These are phyloP conservation scores for Monosporascus sp. DNA, from an alignment of 2,329 filamentous ascomycete genomes.

Conservation along the genomic window DNA sequence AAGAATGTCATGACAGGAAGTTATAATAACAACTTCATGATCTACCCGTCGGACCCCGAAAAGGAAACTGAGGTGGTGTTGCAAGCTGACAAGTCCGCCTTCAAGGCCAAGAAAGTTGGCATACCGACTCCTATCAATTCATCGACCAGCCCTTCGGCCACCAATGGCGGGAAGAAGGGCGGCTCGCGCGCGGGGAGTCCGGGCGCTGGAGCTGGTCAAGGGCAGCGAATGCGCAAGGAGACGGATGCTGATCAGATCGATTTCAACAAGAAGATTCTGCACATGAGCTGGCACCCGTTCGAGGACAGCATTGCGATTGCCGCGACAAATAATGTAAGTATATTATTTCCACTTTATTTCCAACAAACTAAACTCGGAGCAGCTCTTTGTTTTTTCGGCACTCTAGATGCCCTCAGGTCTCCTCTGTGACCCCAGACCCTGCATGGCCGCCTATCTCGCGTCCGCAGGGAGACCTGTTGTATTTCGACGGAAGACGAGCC, in stretches of 20 bases:
- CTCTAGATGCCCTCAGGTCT: conserved; percentile 41
- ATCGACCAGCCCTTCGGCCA: conserved; percentile 64
- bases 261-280: conserved; percentile 99
- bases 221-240: conserved; percentile 96
- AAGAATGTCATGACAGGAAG: conserved; percentile 99
- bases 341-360: conserved; percentile 13
- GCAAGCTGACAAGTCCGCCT: conserved; percentile 96
- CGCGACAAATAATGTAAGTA: conserved; percentile 94
- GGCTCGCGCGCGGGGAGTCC: conserved; percentile 85
- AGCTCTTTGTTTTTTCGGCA: conserved; percentile 77
- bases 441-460: conserved; percentile 3
- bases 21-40: conserved; percentile 99
- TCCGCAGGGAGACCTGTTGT: neutral
- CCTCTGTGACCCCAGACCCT: conserved; percentile 8
- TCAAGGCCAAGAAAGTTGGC: conserved; percentile 99
- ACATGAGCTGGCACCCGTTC: conserved; percentile 99
- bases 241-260: conserved; percentile 99
- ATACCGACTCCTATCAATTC: conserved; percentile 95
- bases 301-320: conserved; percentile 99
- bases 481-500: neutral
- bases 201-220: conserved; percentile 68
- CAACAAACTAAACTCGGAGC: neutral
- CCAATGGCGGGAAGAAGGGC: conserved; percentile 77
- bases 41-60: conserved; percentile 92
- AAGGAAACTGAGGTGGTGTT: conserved; percentile 97